These are phyloP conservation scores for Colletotrichum eremochloae DNA, from an alignment of 2,329 filamentous ascomycete species.

Conservation along the genomic window DNA sequence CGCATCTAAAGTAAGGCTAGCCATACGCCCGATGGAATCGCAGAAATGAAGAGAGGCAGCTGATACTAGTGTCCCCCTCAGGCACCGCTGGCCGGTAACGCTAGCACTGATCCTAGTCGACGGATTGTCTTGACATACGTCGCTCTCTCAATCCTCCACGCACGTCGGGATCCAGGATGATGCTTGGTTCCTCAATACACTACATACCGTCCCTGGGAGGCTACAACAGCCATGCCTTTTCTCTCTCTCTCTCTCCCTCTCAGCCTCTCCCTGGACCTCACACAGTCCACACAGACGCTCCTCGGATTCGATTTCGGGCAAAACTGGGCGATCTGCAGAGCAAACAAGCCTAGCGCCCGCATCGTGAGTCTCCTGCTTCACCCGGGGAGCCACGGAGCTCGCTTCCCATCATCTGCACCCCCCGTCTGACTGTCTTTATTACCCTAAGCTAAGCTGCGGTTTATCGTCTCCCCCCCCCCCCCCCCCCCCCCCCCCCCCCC, in stretches of 20 bases:
- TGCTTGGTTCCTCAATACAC: not conserved
- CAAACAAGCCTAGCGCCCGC: not conserved
- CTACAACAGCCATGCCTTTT: not conserved
- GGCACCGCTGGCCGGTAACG: conserved; percentile 9
- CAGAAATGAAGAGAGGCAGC: conserved; percentile 1
- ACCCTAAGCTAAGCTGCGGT: not conserved
- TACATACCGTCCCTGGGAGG: not conserved
- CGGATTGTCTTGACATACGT: conserved; percentile 41
- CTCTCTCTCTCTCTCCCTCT: not conserved
- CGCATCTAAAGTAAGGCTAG: not conserved
- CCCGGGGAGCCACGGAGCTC: not conserved
- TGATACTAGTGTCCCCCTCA: not conserved
- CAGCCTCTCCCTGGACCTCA: not conserved
- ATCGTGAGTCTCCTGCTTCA: not conserved
- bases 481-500: not conserved
- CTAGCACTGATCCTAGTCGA: conserved; percentile 1
- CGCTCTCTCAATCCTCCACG: conserved; percentile 23
- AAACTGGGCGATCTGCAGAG: conserved; percentile 2
- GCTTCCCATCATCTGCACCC: not conserved
- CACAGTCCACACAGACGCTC: not conserved
- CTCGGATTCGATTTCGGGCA: conserved; percentile 2
- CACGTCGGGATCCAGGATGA: not conserved
- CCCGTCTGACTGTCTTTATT: not conserved
- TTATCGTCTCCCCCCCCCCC: not conserved
- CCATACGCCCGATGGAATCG: not conserved